Base-by-base conservation (phyloP, 1,284 basidiomycete genomes). In the Heterobasidion parviporum region DNA sequence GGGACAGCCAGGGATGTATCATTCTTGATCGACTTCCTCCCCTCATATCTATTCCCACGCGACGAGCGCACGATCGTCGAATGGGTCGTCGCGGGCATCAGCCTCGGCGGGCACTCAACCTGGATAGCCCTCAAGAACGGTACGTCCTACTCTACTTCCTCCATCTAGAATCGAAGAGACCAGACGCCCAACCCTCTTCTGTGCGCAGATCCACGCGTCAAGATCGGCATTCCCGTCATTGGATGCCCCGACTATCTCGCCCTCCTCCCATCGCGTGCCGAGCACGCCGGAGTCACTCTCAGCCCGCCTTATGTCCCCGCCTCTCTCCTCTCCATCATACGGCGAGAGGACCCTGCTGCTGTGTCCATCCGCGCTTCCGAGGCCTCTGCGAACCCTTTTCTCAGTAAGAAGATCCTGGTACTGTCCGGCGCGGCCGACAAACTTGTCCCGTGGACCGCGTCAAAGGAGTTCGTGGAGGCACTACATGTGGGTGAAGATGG, bases 11-110 rank as follows among this genome's bases (percentile, higher is more conserved):
- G 78, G 50, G 94, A 96, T 64, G 79, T 92, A 8, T 85, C 85
- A 0, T 85, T 88, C 69, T 67, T 96, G 56, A 86, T 94, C 59
- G 89, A 94, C 66, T 88, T 92, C 65, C 74, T 96, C 2, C 82
- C 87, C 0, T 67, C 84, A 1, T 90, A 87, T 67, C 70, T 96
- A 20, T 96, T 89, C 66, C 92, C 92, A 0, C 64, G 73, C 18
- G 83, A 75, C 12, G 85, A 94, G 61, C 75, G 82, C 10, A 67
- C 63, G 6, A 79, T 96, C 45, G 75, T 72, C 3, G 77, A 83
- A 57, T 95, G 85, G 83, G 82, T 83, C 6, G 71, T 85, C 1
- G 76, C 78, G 1, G 91, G 91, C 0, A 78, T 87, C 60, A 88
- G 85, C 60, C 77, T 93, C 0, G 90, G 91, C 0, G 90, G 89